These are phyloP conservation scores for Ophiostoma montium DNA, from an alignment of 2,329 filamentous ascomycete genomes.

Conservation along the genomic window DNA sequence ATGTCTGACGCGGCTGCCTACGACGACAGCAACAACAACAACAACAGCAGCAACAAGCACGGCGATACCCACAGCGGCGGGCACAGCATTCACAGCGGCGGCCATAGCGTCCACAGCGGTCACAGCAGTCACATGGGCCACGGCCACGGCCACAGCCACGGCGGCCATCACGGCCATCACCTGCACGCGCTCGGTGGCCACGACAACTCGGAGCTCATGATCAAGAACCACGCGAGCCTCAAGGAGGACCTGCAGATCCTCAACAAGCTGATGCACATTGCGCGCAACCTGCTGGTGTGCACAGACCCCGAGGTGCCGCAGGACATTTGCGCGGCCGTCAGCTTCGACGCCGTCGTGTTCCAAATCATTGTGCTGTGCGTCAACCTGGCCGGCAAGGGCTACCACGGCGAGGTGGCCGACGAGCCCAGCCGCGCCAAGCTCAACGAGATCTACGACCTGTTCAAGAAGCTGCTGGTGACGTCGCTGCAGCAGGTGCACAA, in stretches of 20 bases:
- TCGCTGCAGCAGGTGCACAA: constrained; percentile 54
- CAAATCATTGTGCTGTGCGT: constrained; percentile 52
- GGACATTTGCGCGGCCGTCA: constrained; percentile 48
- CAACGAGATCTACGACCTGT: constrained; percentile 50
- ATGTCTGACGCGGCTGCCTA: constrained; percentile 27
- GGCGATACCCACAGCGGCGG: constrained; percentile 1
- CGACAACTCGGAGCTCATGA: constrained; percentile 47
- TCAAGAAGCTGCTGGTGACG: constrained; percentile 53
- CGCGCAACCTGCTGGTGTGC: constrained; percentile 49
- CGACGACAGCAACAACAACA: background rate
- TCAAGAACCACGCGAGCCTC: constrained; percentile 45
- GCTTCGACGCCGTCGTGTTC: constrained; percentile 52
- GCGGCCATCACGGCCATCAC: constrained; percentile 32
- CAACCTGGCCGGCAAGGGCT: constrained; percentile 53
- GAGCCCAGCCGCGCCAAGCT: constrained; percentile 42
- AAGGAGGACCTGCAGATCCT: constrained; percentile 49
- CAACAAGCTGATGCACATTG: constrained; percentile 54
- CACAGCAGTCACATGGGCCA: constrained; percentile 1
- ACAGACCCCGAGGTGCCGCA: constrained; percentile 51
- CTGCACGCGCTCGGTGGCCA: constrained; percentile 18
- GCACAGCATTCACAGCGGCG: background rate
- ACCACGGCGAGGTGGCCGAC: constrained; percentile 48
- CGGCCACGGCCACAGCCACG: background rate
- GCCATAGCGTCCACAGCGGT: background rate
- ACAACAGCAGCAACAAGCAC: too few relatives aligned